Evolutionary conservation across 2,329 filamentous ascomycete species (phyloP), one percentile per base, ranked within the genome.

Genomic region (Coniosporium uncinatum): DNA sequence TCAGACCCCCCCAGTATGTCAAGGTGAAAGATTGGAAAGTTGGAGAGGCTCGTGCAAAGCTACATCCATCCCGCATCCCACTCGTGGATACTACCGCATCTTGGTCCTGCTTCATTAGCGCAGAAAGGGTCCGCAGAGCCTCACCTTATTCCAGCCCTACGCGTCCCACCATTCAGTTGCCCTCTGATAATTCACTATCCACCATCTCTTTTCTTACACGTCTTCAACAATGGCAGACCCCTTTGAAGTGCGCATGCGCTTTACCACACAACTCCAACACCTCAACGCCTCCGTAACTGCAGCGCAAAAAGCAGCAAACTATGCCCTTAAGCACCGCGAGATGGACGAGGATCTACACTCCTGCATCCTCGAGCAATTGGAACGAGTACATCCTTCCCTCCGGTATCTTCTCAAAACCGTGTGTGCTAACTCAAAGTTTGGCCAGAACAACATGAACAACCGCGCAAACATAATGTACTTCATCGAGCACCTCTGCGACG

Each of bases 391-490:
- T 59, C 6, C 37, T 13, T n/a, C n/a, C n/a, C n/a, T n/a, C 36
- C n/a, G n/a, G n/a, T n/a, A n/a, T 27, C n/a, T n/a, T 31, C 13
- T 13, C 27, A 16, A 13, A 31, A 31, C 13, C 16, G 16, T 16
- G 27, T 13, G 16, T 31, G 31, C 20, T 39, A 36, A 45, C 29
- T 21, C n/a, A n/a, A n/a, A n/a, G n/a, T n/a, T 37, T 14, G n/a
- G 21, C 14, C 52, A 90, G 78, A 95, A 88, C 51, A 91, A 87
- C 51, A 95, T 98, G 85, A 98, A 98, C 65, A 95, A 84, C 39
- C 78, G 91, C 46, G 94, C 93, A 44, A 98, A 98, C 61, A 97
- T 98, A 62, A 95, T 98, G 85, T 98, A 95, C 66, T 98, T 98
- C 64, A 85, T 98, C 57, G 91, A 97, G 57, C 85, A 91, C 52